These are phyloP conservation scores for Choiromyces venosus DNA, from an alignment of 495 filamentous ascomycete genomes.

Conservation along the genomic window DNA sequence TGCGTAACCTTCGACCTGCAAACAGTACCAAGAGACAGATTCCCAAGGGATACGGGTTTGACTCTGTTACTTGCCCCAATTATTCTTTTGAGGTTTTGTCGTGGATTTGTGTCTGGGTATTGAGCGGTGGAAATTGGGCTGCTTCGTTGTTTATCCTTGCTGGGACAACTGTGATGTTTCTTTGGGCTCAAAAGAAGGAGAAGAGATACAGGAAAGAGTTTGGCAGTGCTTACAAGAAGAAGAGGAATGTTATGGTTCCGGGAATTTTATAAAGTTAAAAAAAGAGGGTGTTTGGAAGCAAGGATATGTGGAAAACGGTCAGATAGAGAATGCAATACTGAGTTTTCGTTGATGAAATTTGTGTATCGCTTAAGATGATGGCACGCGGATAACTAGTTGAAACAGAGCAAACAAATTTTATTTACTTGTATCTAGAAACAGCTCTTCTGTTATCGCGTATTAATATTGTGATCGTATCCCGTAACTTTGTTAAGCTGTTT, in stretches of 20 bases:
- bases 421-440: not conserved
- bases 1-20: constrained; percentile 67
- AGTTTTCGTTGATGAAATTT: not conserved
- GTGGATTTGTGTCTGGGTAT: constrained; percentile 70
- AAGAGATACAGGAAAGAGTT: constrained; percentile 81
- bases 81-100: constrained; percentile 88
- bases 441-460: not conserved
- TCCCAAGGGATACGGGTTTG: constrained; percentile 79
- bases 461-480: not conserved
- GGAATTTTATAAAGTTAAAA: constrained; percentile 46
- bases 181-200: constrained; percentile 92
- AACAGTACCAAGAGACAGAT: constrained; percentile 83
- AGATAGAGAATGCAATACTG: not conserved
- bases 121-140: constrained; percentile 69
- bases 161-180: constrained; percentile 67
- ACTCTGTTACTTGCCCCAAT: constrained; percentile 86
- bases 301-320: not conserved
- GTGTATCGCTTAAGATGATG: not conserved
- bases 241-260: constrained; percentile 64
- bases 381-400: not conserved
- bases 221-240: constrained; percentile 85
- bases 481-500: no score
- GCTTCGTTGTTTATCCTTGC: constrained; percentile 65
- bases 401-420: not conserved
- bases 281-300: not conserved